Evolutionary conservation across 202 grass and related monocot species (phyloP).

Genomic region (Saccharum hybrid): DNA sequence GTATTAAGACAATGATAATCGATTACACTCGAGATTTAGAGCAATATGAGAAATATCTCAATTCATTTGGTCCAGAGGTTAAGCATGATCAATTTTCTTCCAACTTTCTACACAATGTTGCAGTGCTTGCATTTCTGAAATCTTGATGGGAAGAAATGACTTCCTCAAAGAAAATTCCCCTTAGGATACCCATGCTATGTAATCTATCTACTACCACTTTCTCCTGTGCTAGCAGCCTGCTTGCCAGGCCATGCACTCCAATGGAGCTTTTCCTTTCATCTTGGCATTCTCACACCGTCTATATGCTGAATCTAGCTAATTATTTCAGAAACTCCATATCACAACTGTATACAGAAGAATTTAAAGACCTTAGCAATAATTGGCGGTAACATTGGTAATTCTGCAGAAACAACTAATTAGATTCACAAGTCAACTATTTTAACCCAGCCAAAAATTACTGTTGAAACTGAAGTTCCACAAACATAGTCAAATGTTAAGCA

Average conservation of each 20-base stretch:
- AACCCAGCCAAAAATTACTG: neutral
- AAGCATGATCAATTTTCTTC: neutral
- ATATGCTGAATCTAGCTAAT: slow-evolving; percentile 10
- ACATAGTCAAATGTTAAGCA: neutral
- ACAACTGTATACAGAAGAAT: slow-evolving; percentile 10
- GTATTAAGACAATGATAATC: neutral
- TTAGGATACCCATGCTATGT: neutral
- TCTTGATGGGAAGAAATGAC: neutral
- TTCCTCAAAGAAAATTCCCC: neutral
- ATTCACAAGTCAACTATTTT: slow-evolving; percentile 4
- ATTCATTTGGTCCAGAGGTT: neutral
- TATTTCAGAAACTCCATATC: slow-evolving; percentile 12
- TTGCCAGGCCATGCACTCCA: neutral
- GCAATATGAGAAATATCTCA: neutral
- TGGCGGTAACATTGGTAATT: neutral
- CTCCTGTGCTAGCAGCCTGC: neutral
- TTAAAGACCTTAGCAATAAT: neutral
- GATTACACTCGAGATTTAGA: neutral
- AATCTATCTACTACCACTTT: slow-evolving; percentile 13
- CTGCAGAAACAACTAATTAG: neutral
- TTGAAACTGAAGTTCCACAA: neutral
- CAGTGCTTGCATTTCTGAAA: neutral
- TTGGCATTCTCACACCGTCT: neutral
- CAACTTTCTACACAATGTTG: neutral
- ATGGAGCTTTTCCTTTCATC: neutral